Percentiles rank a stretch among this genome's conserved stretches.
Conservation (phyloP, 2,329 filamentous ascomycete genomes). For the Trichoderma atroviride region DNA sequence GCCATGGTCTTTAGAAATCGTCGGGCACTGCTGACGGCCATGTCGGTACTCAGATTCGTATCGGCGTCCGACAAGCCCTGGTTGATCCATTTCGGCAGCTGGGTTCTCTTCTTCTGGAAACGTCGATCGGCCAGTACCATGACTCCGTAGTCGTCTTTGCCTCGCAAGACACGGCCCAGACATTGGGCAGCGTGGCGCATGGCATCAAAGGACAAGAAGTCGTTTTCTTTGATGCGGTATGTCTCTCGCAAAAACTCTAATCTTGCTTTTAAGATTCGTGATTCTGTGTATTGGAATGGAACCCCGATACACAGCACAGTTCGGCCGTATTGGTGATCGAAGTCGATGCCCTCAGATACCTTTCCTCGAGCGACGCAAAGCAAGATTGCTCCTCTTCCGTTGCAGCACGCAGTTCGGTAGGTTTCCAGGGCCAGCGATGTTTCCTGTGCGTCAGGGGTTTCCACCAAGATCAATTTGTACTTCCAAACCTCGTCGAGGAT, state of each 20-base stretch:
- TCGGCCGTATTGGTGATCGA: conserved; percentile 96
- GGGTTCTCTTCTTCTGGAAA: conserved; percentile 86
- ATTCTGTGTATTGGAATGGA: conserved; percentile 98
- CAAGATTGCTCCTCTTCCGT: conserved; percentile 89
- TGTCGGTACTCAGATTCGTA: conserved; percentile 90
- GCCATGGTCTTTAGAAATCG: conserved; percentile 91
- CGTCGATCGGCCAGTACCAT: conserved; percentile 96
- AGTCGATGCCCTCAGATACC: conserved; percentile 97
- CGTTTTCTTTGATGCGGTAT: conserved; percentile 94
- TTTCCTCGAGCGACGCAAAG: conserved; percentile 96
- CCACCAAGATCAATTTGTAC: conserved; percentile 96
- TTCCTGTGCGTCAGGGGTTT: conserved; percentile 96
- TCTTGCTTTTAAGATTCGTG: conserved; percentile 90
- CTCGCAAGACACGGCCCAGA: conserved; percentile 87
- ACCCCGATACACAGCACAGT: conserved; percentile 96
- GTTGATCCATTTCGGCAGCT: conserved; percentile 96
- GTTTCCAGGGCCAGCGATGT: conserved; percentile 94
- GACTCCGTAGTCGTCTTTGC: conserved; percentile 99
- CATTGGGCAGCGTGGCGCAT: conserved; percentile 99
- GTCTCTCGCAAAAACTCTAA: conserved; percentile 96
- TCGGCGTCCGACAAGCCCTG: conserved; percentile 84
- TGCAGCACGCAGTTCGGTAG: conserved; percentile 96
- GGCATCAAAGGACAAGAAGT: conserved; percentile 97
- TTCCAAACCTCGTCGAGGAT: conserved; percentile 98
- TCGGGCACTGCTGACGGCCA: conserved; percentile 87